These are phyloP conservation scores for Xylariaceae sp. DNA, from an alignment of 2,329 filamentous ascomycete genomes.

Conservation along the genomic window DNA sequence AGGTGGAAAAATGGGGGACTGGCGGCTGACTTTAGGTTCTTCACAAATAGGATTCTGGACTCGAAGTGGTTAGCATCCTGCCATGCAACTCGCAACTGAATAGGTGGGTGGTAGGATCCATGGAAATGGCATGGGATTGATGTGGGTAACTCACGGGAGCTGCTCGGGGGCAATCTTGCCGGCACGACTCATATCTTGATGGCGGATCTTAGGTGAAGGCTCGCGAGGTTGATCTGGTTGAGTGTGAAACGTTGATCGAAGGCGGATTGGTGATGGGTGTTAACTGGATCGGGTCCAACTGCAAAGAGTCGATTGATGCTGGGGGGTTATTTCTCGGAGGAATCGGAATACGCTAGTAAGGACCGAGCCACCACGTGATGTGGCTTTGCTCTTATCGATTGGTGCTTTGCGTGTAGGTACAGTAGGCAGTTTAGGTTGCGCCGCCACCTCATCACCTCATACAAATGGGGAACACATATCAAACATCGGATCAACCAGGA, in stretches of 20 bases:
- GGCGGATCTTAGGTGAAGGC: constrained; percentile 30
- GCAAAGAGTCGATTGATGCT: constrained; percentile 22
- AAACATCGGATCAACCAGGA: neutral
- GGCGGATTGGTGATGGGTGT: constrained; percentile 22
- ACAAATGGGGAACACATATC: too few species aligned
- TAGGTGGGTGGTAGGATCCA: neutral
- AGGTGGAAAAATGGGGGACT: constrained; percentile 60
- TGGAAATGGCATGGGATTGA: constrained; percentile 25
- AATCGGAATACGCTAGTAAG: constrained; percentile 28
- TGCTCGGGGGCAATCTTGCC: constrained; percentile 99
- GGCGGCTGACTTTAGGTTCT: constrained; percentile 86
- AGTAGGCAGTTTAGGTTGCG: too few species aligned
- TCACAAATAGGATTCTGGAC: constrained; percentile 95
- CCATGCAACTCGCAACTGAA: constrained; percentile 3
- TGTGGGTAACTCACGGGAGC: constrained; percentile 74
- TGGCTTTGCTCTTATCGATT: constrained; percentile 13
- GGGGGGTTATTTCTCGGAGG: constrained; percentile 21
- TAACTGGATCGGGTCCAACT: constrained; percentile 19
- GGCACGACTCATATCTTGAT: constrained; percentile 90
- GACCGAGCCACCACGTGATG: constrained; percentile 25
- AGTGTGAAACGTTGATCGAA: constrained; percentile 27
- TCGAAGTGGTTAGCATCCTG: constrained; percentile 32
- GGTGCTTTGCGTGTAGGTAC: neutral
- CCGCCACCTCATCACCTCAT: too few species aligned
- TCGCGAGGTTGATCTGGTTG: constrained; percentile 18